phyloP scores from a whole-genome alignment of 352 stramenopile genomes.

The Thalassiosira exigua region DNA sequence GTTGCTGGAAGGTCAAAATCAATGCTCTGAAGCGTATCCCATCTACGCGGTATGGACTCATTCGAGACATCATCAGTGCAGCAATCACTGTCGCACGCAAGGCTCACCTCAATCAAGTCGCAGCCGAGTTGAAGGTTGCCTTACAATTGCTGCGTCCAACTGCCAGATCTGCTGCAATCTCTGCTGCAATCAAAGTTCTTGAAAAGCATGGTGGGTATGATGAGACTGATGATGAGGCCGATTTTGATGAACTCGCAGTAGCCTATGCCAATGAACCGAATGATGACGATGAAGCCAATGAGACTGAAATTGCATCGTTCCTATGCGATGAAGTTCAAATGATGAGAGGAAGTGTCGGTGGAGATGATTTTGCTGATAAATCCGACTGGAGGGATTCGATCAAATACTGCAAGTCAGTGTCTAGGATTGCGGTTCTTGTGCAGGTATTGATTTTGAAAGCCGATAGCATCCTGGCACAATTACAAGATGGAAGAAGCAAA shows the following conservation, averaged over 20 bases:
- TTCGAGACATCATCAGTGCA: conserved; percentile 71
- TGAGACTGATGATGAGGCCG: conserved; percentile 61
- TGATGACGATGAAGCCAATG: conserved; percentile 30
- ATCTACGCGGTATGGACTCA: conserved; percentile 55
- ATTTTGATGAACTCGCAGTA: conserved; percentile 57
- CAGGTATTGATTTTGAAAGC: conserved; percentile 65
- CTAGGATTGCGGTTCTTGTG: conserved; percentile 64
- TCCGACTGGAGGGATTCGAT: conserved; percentile 77
- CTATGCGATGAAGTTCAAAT: conserved; percentile 74
- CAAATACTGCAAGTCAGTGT: conserved; percentile 74
- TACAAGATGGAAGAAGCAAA: conserved; percentile 60
- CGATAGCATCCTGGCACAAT: conserved; percentile 58
- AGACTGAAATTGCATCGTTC: conserved; percentile 59
- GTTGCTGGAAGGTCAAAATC: conserved; percentile 79
- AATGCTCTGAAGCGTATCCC: conserved; percentile 63
- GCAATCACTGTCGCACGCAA: conserved; percentile 79
- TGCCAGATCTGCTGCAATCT: conserved; percentile 65
- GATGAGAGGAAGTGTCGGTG: conserved; percentile 73
- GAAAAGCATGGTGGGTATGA: conserved; percentile 77
- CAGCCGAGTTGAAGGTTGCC: conserved; percentile 66
- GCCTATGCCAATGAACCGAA: conserved; percentile 40
- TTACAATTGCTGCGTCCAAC: conserved; percentile 66
- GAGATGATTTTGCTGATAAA: conserved; percentile 67
- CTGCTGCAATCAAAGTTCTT: conserved; percentile 66
- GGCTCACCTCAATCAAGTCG: conserved; percentile 68